Conservation (phyloP, 2,329 filamentous ascomycete species). For the Colletotrichum horii region DNA sequence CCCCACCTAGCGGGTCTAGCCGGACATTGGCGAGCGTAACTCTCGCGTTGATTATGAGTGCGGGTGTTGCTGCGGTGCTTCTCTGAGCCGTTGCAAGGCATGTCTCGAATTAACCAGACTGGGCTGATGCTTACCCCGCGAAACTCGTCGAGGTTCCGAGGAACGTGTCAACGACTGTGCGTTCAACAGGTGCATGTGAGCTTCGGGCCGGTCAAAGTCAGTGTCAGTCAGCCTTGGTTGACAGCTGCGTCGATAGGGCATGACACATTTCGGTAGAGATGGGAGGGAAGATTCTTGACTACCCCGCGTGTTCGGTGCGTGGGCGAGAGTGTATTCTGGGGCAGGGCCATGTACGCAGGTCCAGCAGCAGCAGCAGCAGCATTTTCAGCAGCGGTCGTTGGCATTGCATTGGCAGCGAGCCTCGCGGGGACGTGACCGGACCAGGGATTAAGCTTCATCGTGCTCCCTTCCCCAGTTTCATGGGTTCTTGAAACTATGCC, state of each 20-base stretch:
- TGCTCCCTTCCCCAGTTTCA: not conserved
- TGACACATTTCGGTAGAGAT: not conserved
- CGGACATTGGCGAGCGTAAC: not conserved
- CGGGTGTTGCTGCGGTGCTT: not conserved
- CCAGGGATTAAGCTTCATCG: not conserved
- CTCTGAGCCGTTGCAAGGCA: not conserved
- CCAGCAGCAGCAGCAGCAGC: not conserved
- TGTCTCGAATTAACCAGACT: not conserved
- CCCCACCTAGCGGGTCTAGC: not conserved
- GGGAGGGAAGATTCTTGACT: not conserved
- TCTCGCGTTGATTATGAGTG: not conserved
- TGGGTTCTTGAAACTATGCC: conserved; percentile 1
- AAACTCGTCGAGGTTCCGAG: not conserved
- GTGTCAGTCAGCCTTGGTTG: not conserved
- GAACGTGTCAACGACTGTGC: not conserved
- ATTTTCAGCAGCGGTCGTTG: not conserved
- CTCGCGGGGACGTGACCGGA: not conserved
- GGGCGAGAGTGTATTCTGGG: not conserved
- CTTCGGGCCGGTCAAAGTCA: conserved; percentile 1
- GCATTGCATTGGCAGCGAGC: not conserved
- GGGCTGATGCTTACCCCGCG: not conserved
- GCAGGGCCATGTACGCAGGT: not conserved
- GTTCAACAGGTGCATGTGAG: not conserved
- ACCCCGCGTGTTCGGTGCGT: conserved; percentile 14
- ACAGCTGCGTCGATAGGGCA: not conserved